Evolutionary conservation across 2,329 filamentous ascomycete species (phyloP), one percentile per base, ranked within the genome.

Genomic region (Colletotrichum sp.): DNA sequence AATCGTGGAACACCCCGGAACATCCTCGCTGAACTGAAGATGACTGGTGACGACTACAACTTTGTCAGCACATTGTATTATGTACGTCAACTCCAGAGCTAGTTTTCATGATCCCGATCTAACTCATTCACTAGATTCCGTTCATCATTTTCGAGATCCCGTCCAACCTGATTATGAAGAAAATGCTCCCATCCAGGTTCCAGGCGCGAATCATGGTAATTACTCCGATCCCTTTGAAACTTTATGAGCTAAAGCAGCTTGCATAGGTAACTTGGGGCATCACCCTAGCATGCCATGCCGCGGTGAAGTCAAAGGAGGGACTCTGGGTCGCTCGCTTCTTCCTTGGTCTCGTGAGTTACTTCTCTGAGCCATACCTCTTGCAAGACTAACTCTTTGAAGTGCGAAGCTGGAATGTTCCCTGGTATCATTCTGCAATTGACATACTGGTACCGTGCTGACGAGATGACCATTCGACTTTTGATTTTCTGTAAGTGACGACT

Each of bases 391-490:
- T 51, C 0, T 51, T 51, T 13, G n/a, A 13, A 81, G 78, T 79
- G 81, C 58, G 83, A 85, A 66, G 82, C 83, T 8, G 83, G 83
- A 12, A 80, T 84, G 78, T 86, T 84, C 66, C 84, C 85, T 3
- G 84, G 84, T 0, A 80, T 86, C 18, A 80, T 86, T 27, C 65
- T 86, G 11, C 85, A 87, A 70, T 80, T 87, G 78, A 83, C 81
- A 7, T 87, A 86, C 72, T 87, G 86, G 85, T 87, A 87, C 70
- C 80, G 86, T 5, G 83, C 84, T 0, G 86, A 88, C 67, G 86
- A 87, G 73, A 84, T 87, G 81, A 82, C 84, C 24, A 78, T 84
- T 6, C 81, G 86, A 12, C 75, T 88, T 1, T 77, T 87, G 8
- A 87, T 85, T 70, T 86, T 87, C 70, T 86, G 84, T 86, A 77